Base-by-base conservation (phyloP, 768 basidiomycete genomes). In the Piloderma croceum region DNA sequence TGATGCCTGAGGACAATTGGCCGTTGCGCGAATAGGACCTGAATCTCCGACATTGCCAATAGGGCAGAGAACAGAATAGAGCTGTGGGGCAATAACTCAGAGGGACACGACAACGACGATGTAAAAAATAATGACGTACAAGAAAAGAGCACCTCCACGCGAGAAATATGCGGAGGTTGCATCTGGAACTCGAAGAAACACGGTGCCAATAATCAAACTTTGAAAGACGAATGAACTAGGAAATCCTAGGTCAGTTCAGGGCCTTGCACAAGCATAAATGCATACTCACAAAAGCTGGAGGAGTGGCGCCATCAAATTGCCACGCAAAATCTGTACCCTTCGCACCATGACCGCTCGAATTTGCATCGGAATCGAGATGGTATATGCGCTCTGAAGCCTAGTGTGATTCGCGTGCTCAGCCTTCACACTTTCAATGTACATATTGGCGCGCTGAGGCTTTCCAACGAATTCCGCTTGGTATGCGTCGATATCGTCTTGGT, bases 71-170 rank as follows among this genome's bases (percentile, higher is more conserved):
- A 77, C n/a, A n/a, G 11, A 84, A 67, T 4, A 82, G 57, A 2
- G 80, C 58, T 39, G 80, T 82, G 36, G 1, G n/a, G n/a, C n/a
- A n/a, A n/a, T n/a, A n/a, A 17, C 23, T 5, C 10, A 29, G 11
- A 5, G 23, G 49, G 15, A 39, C 19, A 40, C 11, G 38, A 18
- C 19, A 13, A 36, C 23, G 32, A 40, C 34, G 38, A 38, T 42
- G 36, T 43, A 44, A 29, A 36, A 24, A 3, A 21, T 31, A 7
- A 24, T 9, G 20, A 61, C 75, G 24, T 55, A 81, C 74, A 88
- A 86, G 72, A 84, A 89, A 15, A 90, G 64, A 18, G 83, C 69
- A 61, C 86, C 80, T 29, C 84, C 85, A 15, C 87, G 75, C n/a
- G 81, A 79, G 67, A 84, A 88, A 54, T 74, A 81, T 9, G 75